Evolutionary conservation across 768 basidiomycete genomes (phyloP).

Genomic region (Cystoderma amianthinum): DNA sequence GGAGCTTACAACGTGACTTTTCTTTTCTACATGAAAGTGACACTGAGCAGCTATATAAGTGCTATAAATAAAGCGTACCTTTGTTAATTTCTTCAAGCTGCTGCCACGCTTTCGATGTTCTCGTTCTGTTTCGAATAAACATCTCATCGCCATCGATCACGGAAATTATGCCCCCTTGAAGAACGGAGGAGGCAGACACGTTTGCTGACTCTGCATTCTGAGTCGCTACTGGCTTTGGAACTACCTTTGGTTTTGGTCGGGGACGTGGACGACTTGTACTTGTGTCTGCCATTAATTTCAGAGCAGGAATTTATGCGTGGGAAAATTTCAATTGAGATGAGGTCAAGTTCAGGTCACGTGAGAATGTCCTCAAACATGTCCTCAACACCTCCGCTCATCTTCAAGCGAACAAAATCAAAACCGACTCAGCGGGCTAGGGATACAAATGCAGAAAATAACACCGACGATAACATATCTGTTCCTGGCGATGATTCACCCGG

Average conservation of each 20-base stretch:
- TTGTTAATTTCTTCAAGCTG: slow-evolving; percentile 49
- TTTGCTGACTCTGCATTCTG: slow-evolving; percentile 4
- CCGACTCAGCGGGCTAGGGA: slow-evolving; percentile 31
- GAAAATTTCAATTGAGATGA: slow-evolving; percentile 20
- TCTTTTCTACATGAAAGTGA: slow-evolving; percentile 7
- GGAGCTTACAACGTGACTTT: slow-evolving; percentile 8
- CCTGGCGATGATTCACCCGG: slow-evolving; percentile 47
- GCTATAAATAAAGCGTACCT: slow-evolving; percentile 28
- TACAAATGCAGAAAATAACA: slow-evolving; percentile 28
- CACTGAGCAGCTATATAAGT: background rate
- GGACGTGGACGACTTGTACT: slow-evolving; percentile 47
- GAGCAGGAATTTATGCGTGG: slow-evolving; percentile 31
- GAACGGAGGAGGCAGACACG: slow-evolving; percentile 8
- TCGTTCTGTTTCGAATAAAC: slow-evolving; percentile 62
- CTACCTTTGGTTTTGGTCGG: slow-evolving; percentile 50
- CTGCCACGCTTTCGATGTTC: slow-evolving; percentile 52
- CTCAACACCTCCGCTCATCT: slow-evolving; percentile 39
- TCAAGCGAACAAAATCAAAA: slow-evolving; percentile 42
- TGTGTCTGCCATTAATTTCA: too few relatives aligned
- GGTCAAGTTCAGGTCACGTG: slow-evolving; percentile 29
- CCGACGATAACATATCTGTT: slow-evolving; percentile 14
- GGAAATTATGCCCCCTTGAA: slow-evolving; percentile 10
- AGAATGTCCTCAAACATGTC: slow-evolving; percentile 20
- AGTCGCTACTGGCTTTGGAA: slow-evolving; percentile 15
- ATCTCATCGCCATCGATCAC: slow-evolving; percentile 53